A percentile compares a stretch with the other conserved stretches of the same genome.
Evolutionary conservation across 352 stramenopile species (phyloP).

Genomic region (Plasmopara halstedii): DNA sequence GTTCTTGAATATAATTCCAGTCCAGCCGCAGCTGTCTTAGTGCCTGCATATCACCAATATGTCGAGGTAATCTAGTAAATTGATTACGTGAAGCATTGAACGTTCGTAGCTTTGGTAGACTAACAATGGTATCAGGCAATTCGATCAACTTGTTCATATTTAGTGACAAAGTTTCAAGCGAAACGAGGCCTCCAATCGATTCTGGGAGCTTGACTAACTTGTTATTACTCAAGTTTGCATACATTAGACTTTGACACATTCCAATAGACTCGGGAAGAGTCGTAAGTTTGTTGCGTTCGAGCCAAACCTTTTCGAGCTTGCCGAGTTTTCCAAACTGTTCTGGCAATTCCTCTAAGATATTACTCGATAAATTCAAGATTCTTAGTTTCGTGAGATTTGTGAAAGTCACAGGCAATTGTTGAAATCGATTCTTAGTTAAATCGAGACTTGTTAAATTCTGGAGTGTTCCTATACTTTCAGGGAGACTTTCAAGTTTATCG

Average conservation of each 20-base stretch:
- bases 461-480: slow-evolving; percentile 34
- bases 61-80: slow-evolving; percentile 33
- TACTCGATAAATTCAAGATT: slow-evolving; percentile 43
- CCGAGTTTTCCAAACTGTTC: slow-evolving; percentile 29
- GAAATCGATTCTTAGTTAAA: slow-evolving; percentile 54
- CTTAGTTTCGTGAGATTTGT: slow-evolving; percentile 27
- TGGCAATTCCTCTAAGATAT: slow-evolving; percentile 38
- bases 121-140: slow-evolving; percentile 32
- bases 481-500: slow-evolving; percentile 34
- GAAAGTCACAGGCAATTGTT: slow-evolving; percentile 36
- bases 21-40: slow-evolving; percentile 50
- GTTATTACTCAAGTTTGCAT: slow-evolving; percentile 44
- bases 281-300: slow-evolving; percentile 45
- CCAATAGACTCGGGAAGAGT: slow-evolving; percentile 39
- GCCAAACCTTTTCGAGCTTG: slow-evolving; percentile 34
- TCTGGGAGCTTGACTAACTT: slow-evolving; percentile 26
- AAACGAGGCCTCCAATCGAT: slow-evolving; percentile 29
- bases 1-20: slow-evolving; percentile 54
- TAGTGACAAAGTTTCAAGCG: slow-evolving; percentile 34
- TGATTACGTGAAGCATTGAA: slow-evolving; percentile 46
- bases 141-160: slow-evolving; percentile 49
- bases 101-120: slow-evolving; percentile 24
- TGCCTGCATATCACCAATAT: slow-evolving; percentile 34
- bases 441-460: slow-evolving; percentile 37
- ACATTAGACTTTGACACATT: slow-evolving; percentile 15